phyloP scores from a whole-genome alignment of 2,329 filamentous ascomycete species.

The Cercospora nicotianae region DNA sequence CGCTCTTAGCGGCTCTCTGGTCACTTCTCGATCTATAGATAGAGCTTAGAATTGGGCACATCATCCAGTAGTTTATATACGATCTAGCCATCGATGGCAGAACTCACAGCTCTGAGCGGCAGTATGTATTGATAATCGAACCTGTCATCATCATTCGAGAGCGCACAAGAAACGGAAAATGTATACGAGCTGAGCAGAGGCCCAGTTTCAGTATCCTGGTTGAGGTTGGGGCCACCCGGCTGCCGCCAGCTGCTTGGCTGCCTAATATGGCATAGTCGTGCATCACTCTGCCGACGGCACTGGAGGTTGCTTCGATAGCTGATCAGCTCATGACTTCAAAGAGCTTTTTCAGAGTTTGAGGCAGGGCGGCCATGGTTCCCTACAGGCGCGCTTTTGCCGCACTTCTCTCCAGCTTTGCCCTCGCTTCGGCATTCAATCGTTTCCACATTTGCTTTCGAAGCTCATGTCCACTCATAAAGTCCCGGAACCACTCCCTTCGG shows the following conservation, averaged over 20 bases:
- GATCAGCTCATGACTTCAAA: not conserved
- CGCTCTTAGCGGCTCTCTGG: too few species aligned
- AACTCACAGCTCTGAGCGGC: not conserved
- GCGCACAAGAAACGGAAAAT: not conserved
- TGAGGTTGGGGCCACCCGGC: not conserved
- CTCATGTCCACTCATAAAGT: conserved; percentile 17
- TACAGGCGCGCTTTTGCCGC: not conserved
- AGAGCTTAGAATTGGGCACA: not conserved
- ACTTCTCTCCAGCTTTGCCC: not conserved
- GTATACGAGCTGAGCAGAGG: not conserved
- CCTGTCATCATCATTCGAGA: not conserved
- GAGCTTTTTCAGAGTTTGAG: not conserved
- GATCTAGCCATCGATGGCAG: not conserved
- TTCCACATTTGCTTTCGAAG: conserved; percentile 19
- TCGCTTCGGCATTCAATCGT: conserved; percentile 10
- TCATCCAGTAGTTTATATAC: not conserved
- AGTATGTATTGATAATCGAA: not conserved
- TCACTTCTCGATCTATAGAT: too few species aligned
- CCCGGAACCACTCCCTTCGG: conserved; percentile 17
- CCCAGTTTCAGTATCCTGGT: not conserved
- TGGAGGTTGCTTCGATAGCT: not conserved
- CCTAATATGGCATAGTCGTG: not conserved
- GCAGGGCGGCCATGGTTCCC: not conserved
- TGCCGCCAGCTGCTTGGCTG: not conserved
- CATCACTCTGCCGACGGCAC: not conserved